Evolutionary conservation across 176 grass and related monocot genomes (phyloP).

Genomic region (Oryza australiensis): DNA sequence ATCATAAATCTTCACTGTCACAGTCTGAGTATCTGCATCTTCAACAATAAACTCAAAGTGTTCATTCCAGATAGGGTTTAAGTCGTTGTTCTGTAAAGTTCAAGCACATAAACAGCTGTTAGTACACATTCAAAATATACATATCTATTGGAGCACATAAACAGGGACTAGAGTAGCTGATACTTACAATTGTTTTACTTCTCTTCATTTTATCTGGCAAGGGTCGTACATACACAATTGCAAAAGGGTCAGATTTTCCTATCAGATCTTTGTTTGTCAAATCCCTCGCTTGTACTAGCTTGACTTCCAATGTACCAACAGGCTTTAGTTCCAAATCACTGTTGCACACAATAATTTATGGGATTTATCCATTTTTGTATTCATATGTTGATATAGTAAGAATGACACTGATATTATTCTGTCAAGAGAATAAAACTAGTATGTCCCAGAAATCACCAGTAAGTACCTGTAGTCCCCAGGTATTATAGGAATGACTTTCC

Average conservation of each 20-base stretch:
- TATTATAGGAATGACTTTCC: slow-evolving; percentile 92
- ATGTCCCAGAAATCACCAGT: slow-evolving; percentile 11
- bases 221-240: slow-evolving; percentile 72
- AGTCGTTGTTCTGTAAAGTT: slow-evolving; percentile 73
- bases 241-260: slow-evolving; percentile 97
- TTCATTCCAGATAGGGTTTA: slow-evolving; percentile 97
- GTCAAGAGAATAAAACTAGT: slow-evolving; percentile 22
- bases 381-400: slow-evolving; percentile 16
- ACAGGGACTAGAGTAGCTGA: background rate
- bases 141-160: slow-evolving; percentile 7
- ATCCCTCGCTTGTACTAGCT: slow-evolving; percentile 86
- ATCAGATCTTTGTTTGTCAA: slow-evolving; percentile 97
- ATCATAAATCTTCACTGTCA: slow-evolving; percentile 91
- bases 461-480: slow-evolving; percentile 95
- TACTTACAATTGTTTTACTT: slow-evolving; percentile 97
- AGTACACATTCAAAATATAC: slow-evolving; percentile 14
- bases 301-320: slow-evolving; percentile 91
- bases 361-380: background rate
- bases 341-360: slow-evolving; percentile 1
- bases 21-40: slow-evolving; percentile 70
- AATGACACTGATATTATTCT: background rate
- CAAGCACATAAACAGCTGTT: background rate
- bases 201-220: slow-evolving; percentile 91
- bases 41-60: slow-evolving; percentile 95
- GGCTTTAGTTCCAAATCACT: slow-evolving; percentile 97